These are phyloP conservation scores for Groenewaldozyma sp. DNA, from an alignment of 1,139 yeast genomes.

Conservation along the genomic window DNA sequence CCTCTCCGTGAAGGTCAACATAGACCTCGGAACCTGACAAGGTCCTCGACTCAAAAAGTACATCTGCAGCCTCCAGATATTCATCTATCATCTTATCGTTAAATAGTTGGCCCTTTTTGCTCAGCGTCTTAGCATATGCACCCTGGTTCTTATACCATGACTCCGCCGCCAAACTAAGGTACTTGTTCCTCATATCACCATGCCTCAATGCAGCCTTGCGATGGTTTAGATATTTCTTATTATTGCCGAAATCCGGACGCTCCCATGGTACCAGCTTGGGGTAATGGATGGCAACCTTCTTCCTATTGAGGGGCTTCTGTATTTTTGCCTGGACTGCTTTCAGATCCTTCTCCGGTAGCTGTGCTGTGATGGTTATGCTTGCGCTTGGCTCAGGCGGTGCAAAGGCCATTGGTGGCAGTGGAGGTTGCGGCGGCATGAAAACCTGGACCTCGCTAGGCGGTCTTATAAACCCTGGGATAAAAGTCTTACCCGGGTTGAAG, in stretches of 20 bases:
- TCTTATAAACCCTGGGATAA: background rate
- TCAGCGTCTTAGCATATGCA: constrained; percentile 30
- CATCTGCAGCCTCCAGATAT: constrained; percentile 21
- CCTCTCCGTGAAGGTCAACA: constrained; percentile 34
- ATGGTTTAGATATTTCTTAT: constrained; percentile 21
- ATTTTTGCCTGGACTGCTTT: constrained; percentile 2
- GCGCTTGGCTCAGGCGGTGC: background rate
- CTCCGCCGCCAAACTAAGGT: constrained; percentile 32
- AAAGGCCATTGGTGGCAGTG: background rate
- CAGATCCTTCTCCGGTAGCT: background rate
- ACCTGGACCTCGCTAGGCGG: background rate
- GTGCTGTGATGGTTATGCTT: background rate
- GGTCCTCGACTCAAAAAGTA: constrained; percentile 19
- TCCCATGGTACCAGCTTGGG: constrained; percentile 34
- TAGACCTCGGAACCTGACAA: constrained; percentile 23
- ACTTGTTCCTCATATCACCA: constrained; percentile 31
- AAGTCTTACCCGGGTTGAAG: constrained; percentile 3
- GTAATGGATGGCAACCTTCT: constrained; percentile 17
- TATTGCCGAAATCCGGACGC: constrained; percentile 16
- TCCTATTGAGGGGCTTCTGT: constrained; percentile 13
- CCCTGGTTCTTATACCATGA: constrained; percentile 32
- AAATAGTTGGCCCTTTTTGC: constrained; percentile 30
- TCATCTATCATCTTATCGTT: constrained; percentile 23
- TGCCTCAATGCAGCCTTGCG: constrained; percentile 21
- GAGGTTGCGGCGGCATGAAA: too few species aligned